Percentiles rank a stretch among this genome's conserved stretches.
Evolutionary conservation across 345 rosid species (phyloP).

Genomic region (Carallia pectinifolia): DNA sequence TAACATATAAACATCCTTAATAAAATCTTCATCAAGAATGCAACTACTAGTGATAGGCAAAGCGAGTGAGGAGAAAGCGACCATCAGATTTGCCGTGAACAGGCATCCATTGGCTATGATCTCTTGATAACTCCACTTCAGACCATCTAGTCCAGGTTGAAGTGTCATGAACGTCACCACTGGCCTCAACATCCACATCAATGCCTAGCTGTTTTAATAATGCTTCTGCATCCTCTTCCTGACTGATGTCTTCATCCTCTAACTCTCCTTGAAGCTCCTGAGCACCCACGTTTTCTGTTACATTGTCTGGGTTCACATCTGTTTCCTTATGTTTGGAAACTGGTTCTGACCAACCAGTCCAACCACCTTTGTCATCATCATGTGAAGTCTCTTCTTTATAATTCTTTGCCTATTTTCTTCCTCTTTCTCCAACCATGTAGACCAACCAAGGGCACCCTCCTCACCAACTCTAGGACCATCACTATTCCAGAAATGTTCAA

Average conservation of each 20-base stretch:
- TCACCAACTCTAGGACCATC: slow-evolving; percentile 89
- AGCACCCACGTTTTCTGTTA: slow-evolving; percentile 22
- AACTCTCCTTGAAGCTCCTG: slow-evolving; percentile 45
- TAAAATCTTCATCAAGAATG: too few relatives aligned
- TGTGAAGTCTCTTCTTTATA: slow-evolving; percentile 55
- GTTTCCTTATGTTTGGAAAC: slow-evolving; percentile 41
- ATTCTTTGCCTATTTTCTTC: slow-evolving; percentile 78
- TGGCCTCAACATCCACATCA: slow-evolving; percentile 57
- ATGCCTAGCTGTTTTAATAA: slow-evolving; percentile 82
- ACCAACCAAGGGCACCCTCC: slow-evolving; percentile 94
- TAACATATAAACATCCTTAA: too few relatives aligned
- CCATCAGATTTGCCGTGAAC: slow-evolving; percentile 51
- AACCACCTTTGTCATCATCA: slow-evolving; percentile 74
- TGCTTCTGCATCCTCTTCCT: slow-evolving; percentile 83
- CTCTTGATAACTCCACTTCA: slow-evolving; percentile 75
- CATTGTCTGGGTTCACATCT: slow-evolving; percentile 36
- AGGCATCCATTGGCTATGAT: slow-evolving; percentile 85
- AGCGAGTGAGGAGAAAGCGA: slow-evolving; percentile 26
- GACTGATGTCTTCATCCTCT: slow-evolving; percentile 45
- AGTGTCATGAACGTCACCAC: slow-evolving; percentile 64
- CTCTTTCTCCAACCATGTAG: slow-evolving; percentile 88
- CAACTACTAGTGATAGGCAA: neutral
- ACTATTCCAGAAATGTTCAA: slow-evolving; percentile 93
- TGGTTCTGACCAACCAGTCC: slow-evolving; percentile 97
- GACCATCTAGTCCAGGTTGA: slow-evolving; percentile 92